Base-by-base conservation (phyloP, 2,329 filamentous ascomycete genomes). In the Alternaria alternata region DNA sequence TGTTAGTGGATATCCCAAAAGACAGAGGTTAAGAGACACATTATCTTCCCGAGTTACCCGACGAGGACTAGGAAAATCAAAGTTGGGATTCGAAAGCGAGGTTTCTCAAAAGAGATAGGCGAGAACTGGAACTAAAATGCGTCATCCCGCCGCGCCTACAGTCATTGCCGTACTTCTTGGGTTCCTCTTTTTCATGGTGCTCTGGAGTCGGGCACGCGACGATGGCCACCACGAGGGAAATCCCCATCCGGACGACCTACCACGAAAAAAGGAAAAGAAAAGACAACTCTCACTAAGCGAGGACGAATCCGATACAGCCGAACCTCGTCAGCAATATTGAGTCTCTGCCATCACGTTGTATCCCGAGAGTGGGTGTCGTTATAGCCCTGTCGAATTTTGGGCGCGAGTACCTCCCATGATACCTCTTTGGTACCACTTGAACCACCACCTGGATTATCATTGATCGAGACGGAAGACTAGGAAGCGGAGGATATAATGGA, bases 211-310 rank as follows among this genome's bases (percentile, higher is more conserved):
- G 42, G 51, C 67, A 32, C 56, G 70, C 24, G 58, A 58, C 48
- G 73, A 73, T 43, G 74, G 68, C 8, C 71, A 77, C 41, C 75
- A 78, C 62, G 75, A 78, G 49, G 75, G 75, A n/a, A 77, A 78
- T 54, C 75, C 75, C 34, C 70, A 76, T 63, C 72, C 73, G 3
- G 63, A 72, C 36, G 72, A 76, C 51, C 38, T 77, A 47, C 73
- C 72, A 6, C 66, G 39, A 39, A 68, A 76, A 24, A 56, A 62
- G 39, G 12, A 44, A 24, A 56, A 62, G 39, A 7, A 44, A 26
- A 51, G 11, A 46, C 18, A 41, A 22, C 24, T n/a, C 16, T 20
- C 41, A 7, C 16, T 11, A 12, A 49, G 24, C 20, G 12, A 24
- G 18, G 46, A 56, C 18, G 46, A 56, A 12, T 28, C 11, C n/a